phyloP scores from a whole-genome alignment of 1,284 basidiomycete genomes.

The Trametes hirsuta region DNA sequence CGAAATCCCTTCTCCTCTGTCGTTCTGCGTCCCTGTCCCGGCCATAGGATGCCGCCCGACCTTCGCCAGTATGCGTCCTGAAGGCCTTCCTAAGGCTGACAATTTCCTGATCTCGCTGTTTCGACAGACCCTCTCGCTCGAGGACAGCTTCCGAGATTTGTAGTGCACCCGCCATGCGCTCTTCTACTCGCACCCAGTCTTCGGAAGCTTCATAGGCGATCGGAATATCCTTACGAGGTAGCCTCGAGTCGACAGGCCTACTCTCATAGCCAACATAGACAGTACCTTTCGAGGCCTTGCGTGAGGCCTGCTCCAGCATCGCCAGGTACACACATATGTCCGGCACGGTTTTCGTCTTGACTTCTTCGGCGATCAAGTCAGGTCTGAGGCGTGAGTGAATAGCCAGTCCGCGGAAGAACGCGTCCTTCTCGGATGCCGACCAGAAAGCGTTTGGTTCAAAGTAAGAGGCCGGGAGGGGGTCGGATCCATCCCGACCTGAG shows the following conservation, averaged over 20 bases:
- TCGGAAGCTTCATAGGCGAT: constrained; percentile 62
- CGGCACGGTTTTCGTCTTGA: constrained; percentile 60
- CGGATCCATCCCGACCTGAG: constrained; percentile 19
- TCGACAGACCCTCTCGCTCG: constrained; percentile 27
- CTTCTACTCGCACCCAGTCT: constrained; percentile 64
- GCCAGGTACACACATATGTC: constrained; percentile 68
- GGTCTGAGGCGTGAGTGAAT: constrained; percentile 69
- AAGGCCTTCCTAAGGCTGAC: constrained; percentile 14
- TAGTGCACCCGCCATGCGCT: constrained; percentile 50
- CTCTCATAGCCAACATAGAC: not conserved
- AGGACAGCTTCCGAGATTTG: constrained; percentile 38
- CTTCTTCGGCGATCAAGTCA: constrained; percentile 69
- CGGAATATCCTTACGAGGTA: constrained; percentile 26
- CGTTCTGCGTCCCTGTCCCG: constrained; percentile 35
- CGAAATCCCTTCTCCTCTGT: constrained; percentile 26
- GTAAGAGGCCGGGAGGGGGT: constrained; percentile 40
- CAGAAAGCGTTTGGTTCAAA: constrained; percentile 56
- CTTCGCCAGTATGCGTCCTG: constrained; percentile 26
- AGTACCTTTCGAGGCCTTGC: not conserved
- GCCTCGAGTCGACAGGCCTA: not conserved
- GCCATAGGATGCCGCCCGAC: constrained; percentile 13
- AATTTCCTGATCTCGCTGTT: constrained; percentile 28
- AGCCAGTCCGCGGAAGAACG: constrained; percentile 70
- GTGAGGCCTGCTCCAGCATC: constrained; percentile 44
- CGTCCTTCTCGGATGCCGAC: constrained; percentile 66